Percentiles rank a stretch among this genome's conserved stretches.
phyloP scores from a whole-genome alignment of 2,329 filamentous ascomycete genomes.

The Fusarium circinatum region DNA sequence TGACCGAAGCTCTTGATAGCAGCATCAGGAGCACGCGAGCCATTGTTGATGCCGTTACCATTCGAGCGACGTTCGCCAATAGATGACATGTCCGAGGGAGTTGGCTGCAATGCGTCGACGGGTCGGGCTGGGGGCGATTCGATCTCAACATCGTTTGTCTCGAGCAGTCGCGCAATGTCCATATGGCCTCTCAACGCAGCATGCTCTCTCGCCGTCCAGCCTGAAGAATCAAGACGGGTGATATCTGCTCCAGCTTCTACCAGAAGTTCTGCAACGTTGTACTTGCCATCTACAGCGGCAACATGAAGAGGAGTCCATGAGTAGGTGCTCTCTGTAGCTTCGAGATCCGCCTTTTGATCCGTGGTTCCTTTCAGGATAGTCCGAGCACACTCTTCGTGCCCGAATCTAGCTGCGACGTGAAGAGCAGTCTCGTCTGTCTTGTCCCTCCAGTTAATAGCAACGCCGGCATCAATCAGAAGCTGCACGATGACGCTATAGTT shows the following conservation, averaged over 20 bases:
- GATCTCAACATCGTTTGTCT: conserved; percentile 57
- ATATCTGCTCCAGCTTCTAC: conserved; percentile 82
- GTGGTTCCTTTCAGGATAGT: conserved; percentile 77
- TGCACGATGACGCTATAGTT: conserved; percentile 87
- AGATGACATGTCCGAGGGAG: conserved; percentile 63
- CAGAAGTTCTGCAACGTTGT: conserved; percentile 78
- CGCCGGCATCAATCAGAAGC: conserved; percentile 87
- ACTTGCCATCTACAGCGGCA: conserved; percentile 87
- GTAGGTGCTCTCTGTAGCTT: conserved; percentile 84
- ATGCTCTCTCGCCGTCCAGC: conserved; percentile 95
- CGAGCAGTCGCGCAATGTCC: conserved; percentile 77
- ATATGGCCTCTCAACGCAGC: conserved; percentile 91
- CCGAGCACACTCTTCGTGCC: conserved; percentile 81
- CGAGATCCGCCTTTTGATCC: conserved; percentile 78
- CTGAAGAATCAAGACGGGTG: conserved; percentile 81
- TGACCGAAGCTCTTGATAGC: conserved; percentile 96
- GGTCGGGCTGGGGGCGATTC: conserved; percentile 32
- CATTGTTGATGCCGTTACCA: conserved; percentile 57
- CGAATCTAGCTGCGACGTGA: conserved; percentile 90
- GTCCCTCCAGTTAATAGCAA: conserved; percentile 94
- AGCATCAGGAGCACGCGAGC: conserved; percentile 72
- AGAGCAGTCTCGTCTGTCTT: conserved; percentile 90
- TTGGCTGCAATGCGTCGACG: conserved; percentile 36
- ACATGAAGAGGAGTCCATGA: conserved; percentile 97
- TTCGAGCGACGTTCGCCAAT: conserved; percentile 69